These are phyloP conservation scores for Apostasia ramifera DNA, from an alignment of 106 monocot species.

Conservation along the genomic window DNA sequence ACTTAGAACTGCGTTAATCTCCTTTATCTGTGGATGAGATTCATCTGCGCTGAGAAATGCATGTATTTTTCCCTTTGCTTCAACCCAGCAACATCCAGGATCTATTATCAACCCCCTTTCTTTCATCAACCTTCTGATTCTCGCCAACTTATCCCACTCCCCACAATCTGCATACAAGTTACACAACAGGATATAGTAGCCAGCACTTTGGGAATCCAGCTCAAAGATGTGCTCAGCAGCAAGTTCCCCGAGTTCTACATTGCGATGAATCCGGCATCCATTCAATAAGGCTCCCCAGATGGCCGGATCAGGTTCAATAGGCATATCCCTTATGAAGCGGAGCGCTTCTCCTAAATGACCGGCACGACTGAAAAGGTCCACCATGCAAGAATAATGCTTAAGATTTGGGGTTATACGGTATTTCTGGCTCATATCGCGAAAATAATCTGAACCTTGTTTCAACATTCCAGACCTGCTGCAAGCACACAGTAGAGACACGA, in stretches of 20 bases:
- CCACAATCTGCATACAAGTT: constrained; percentile 61
- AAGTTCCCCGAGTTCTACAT: constrained; percentile 63
- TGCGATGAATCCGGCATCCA: constrained; percentile 65
- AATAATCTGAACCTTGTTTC: constrained; percentile 45
- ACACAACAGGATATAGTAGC: constrained; percentile 62
- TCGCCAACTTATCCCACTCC: constrained; percentile 59
- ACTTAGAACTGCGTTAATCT: constrained; percentile 46
- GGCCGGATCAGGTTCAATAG: constrained; percentile 60
- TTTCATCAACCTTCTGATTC: constrained; percentile 62
- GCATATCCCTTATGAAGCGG: constrained; percentile 60
- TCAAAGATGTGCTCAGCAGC: constrained; percentile 61
- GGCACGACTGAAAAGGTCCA: constrained; percentile 69
- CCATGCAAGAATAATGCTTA: constrained; percentile 84
- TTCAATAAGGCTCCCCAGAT: constrained; percentile 88
- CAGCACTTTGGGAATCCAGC: constrained; percentile 35
- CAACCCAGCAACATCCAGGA: constrained; percentile 89
- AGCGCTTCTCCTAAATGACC: constrained; percentile 65
- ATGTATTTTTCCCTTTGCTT: constrained; percentile 67
- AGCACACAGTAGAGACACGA: constrained; percentile 59
- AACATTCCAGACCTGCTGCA: constrained; percentile 69
- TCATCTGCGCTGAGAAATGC: constrained; percentile 75
- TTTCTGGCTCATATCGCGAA: constrained; percentile 33
- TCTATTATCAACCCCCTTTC: constrained; percentile 56
- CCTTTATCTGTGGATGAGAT: constrained; percentile 76
- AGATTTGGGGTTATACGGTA: constrained; percentile 54